Evolutionary conservation across 768 basidiomycete genomes (phyloP).

Genomic region (Tylopilus sp.): DNA sequence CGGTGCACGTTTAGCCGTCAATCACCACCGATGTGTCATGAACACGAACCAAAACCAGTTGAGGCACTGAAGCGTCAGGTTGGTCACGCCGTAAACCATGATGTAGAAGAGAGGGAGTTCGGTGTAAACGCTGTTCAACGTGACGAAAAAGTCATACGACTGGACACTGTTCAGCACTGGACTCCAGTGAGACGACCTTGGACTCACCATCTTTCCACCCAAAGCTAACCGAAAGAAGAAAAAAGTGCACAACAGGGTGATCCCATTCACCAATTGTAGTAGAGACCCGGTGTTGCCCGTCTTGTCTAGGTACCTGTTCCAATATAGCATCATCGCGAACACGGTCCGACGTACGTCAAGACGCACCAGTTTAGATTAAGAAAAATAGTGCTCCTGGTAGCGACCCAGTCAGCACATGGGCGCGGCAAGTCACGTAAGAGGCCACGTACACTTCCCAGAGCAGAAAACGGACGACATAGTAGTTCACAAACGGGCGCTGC

Average conservation of each 20-base stretch:
- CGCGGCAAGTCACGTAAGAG: neutral
- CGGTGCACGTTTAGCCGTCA: neutral
- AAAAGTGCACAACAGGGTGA: constrained; percentile 64
- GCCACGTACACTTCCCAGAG: constrained; percentile 72
- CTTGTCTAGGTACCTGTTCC: constrained; percentile 71
- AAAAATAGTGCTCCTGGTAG: constrained; percentile 82
- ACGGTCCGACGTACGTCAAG: neutral
- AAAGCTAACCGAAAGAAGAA: constrained; percentile 68
- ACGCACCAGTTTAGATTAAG: constrained; percentile 82
- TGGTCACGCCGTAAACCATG: constrained; percentile 52
- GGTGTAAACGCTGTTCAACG: constrained; percentile 51
- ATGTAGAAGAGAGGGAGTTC: constrained; percentile 52
- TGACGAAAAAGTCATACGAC: constrained; percentile 66
- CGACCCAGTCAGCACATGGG: constrained; percentile 4
- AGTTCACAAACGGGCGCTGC: constrained; percentile 73
- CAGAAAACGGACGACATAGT: constrained; percentile 73
- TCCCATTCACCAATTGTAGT: constrained; percentile 69
- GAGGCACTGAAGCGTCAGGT: constrained; percentile 62
- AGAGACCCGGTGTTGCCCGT: constrained; percentile 64
- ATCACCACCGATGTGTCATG: neutral
- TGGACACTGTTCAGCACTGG: constrained; percentile 26
- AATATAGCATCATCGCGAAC: neutral
- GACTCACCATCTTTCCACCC: constrained; percentile 48
- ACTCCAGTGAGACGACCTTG: neutral
- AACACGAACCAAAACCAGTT: constrained; percentile 77